phyloP scores from a whole-genome alignment of 1,139 yeast species.

The Zygoascus sp. region DNA sequence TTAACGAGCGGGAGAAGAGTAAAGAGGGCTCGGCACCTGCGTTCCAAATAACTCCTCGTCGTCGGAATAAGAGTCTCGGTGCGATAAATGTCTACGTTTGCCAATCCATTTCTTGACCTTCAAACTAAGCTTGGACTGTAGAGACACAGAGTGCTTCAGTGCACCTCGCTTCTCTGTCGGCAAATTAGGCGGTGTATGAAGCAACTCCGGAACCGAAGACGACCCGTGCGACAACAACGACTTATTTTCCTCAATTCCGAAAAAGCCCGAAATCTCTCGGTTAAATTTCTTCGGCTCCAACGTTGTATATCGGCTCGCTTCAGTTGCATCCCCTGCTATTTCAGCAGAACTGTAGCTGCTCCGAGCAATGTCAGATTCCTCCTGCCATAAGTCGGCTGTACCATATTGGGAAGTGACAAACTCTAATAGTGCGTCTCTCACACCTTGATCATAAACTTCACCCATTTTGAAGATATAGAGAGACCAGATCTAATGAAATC shows the following conservation, averaged over 20 bases:
- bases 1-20: no score
- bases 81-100: background rate
- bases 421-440: conserved; percentile 2
- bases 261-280: background rate
- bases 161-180: background rate
- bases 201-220: background rate
- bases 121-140: background rate
- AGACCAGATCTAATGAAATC: background rate
- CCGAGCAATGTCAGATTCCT: background rate
- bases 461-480: background rate
- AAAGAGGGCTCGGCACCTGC: no score
- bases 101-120: background rate
- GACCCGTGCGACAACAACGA: background rate
- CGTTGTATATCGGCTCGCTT: background rate
- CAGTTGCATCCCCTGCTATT: background rate
- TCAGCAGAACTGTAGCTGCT: background rate
- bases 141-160: background rate
- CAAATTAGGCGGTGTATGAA: background rate
- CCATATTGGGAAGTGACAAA: conserved; percentile 6
- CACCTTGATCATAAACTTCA: conserved; percentile 1
- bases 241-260: background rate
- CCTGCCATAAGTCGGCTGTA: background rate
- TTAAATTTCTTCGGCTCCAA: no score
- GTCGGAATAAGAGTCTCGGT: background rate
- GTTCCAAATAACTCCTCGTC: conserved; percentile 8